Evolutionary conservation across 805 yeast genomes (phyloP), one percentile per base, ranked within the genome.

Genomic region (Candida verbasci): DNA sequence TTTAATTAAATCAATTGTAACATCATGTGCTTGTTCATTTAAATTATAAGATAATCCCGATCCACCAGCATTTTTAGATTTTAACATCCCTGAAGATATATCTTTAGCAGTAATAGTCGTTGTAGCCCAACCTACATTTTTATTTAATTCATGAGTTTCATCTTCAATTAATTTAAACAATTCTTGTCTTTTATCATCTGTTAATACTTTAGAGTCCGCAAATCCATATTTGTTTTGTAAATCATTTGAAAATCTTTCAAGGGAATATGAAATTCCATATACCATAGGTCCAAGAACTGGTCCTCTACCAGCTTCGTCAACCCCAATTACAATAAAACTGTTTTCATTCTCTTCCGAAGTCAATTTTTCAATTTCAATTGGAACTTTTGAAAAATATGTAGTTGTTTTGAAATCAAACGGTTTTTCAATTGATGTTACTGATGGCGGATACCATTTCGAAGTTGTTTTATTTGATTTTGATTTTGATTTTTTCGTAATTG

Each of bases 251-350:
- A 76, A 84, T 0, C 63, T 56, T 32, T 72, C 68, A 9, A 80
- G 59, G 44, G 95, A 81, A 53, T 87, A 93, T 3, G 93, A 80
- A 6, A 87, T 68, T 3, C 95, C 95, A 53, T 93, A 93, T 2
- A 93, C 98, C 98, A 93, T 93, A 0, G 97, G 95, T 0, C 98
- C 98, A 27, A 94, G 51, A 0, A 94, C 97, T 0, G 99, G 99
- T 0, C 99, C 99, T 46, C 99, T 72, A 1, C 99, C 99, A 0
- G 99, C 99, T 56, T 93, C 99, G 58, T 93, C 99, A 1, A 93
- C 95, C 1, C 99, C 99, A 9, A 93, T 59, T 7, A 80, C 70
- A 1, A 80, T 72, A 0, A 72, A 65, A 9, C 58, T 64, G 1
- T 46, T 40, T 1, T 66, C 61, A 24, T 62, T 42, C 9, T 50